Conservation (phyloP, 1,139 yeast species). For the Barnettozyma hawaiiensis region DNA sequence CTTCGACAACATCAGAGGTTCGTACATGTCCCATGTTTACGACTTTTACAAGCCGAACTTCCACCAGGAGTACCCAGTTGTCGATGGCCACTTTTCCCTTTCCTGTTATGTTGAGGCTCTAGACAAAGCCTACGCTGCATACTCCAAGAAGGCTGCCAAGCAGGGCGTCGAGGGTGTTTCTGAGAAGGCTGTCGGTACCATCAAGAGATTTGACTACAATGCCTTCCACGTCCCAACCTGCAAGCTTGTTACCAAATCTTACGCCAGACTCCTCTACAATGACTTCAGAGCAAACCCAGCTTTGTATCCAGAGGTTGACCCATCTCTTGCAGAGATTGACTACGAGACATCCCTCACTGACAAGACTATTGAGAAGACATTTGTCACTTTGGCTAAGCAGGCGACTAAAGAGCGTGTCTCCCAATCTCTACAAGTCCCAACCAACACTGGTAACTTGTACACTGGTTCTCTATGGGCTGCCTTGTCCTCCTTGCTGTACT, state of each 20-base stretch:
- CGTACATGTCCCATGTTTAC: conserved; percentile 93
- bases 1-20: conserved; percentile 82
- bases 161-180: conserved; percentile 39
- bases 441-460: conserved; percentile 98
- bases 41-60: conserved; percentile 98
- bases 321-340: conserved; percentile 48
- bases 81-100: conserved; percentile 95
- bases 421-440: conserved; percentile 82
- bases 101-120: conserved; percentile 92
- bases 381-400: conserved; percentile 74
- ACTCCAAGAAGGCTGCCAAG: conserved; percentile 73
- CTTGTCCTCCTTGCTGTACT: conserved; percentile 72
- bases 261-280: conserved; percentile 85
- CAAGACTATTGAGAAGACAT: conserved; percentile 77
- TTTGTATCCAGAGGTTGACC: conserved; percentile 60
- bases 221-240: conserved; percentile 99
- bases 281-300: conserved; percentile 68
- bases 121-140: conserved; percentile 78
- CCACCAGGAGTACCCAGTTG: conserved; percentile 93
- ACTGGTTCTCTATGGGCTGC: conserved; percentile 93
- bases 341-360: conserved; percentile 80
- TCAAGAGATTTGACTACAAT: conserved; percentile 79
- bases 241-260: conserved; percentile 88
- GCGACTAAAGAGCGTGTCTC: conserved; percentile 62
- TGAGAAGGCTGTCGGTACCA: conserved; percentile 54